Evolutionary conservation across 768 basidiomycete genomes (phyloP), one percentile per base, ranked within the genome.

Genomic region (Russula abietina): DNA sequence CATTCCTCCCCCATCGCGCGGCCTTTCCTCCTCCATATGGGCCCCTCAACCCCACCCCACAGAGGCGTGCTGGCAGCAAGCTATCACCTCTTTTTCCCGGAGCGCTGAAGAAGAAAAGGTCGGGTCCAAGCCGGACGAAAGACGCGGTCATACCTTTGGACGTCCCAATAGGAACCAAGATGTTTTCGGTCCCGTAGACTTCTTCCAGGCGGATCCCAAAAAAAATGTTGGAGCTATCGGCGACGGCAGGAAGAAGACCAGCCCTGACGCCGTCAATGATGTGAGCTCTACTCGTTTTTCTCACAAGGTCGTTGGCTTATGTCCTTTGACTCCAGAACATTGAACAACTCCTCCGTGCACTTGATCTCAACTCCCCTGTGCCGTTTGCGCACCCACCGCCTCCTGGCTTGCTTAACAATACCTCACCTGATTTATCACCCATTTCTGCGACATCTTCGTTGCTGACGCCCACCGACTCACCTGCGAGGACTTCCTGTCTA

Each of bases 311-410:
- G 54, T 54, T 49, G 54, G 36, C 68, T 53, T 61, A 70, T 66
- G 53, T 62, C 55, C 36, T 45, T 71, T 55, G 59, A 69, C 65
- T 65, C 30, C 67, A 90, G 88, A 86, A 89, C 70, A 86, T 91
- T 63, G 89, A 89, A 69, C 88, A 91, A 75, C 80, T 92, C 50
- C 77, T 92, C 59, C 85, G 90, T 45, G 84, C 88, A 16, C 78
- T 92, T 54, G 87, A 91, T 70, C 83, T 92, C 68, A 86, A 85
- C 70, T 91, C 90, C 33, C 90, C 90, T 16, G 81, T 78, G 63
- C 71, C 74, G 36, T 62, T 65, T 52, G 69, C 75, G 49, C 79
- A 80, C 14, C 72, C 77, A 65, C 78, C 81, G 30, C 65, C 77
- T 46, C 77, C 60, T 71, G 67, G 73, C 59, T 68, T 83, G 61